Evolutionary conservation across 306 rosid species (phyloP).

Genomic region (Quercus suber): DNA sequence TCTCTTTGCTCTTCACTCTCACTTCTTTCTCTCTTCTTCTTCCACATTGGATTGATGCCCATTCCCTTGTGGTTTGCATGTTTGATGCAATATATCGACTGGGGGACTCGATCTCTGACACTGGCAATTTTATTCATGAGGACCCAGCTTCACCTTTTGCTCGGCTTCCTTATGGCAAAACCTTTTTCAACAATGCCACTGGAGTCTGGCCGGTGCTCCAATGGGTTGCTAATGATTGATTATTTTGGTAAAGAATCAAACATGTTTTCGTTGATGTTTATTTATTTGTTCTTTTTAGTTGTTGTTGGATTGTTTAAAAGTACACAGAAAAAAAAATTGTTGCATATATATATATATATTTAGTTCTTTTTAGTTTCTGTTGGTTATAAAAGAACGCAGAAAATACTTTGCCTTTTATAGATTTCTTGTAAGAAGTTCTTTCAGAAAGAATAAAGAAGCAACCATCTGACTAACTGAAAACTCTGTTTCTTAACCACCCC

Average conservation of each 20-base stretch:
- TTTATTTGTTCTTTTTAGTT: background rate
- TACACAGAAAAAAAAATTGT: too few relatives aligned
- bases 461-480: too few relatives aligned
- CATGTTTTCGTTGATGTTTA: background rate
- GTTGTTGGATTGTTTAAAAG: background rate
- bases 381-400: too few relatives aligned
- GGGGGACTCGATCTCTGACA: constrained; percentile 10
- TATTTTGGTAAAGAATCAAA: background rate
- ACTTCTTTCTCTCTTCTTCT: background rate
- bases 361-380: too few relatives aligned
- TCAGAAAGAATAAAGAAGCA: too few relatives aligned
- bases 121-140: constrained; percentile 1
- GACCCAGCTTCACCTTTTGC: constrained; percentile 1
- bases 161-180: constrained; percentile 6
- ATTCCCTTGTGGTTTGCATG: background rate
- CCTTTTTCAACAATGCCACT: constrained; percentile 4
- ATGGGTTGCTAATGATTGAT: constrained; percentile 13
- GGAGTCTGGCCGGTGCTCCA: constrained; percentile 2
- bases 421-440: too few relatives aligned
- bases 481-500: too few relatives aligned
- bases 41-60: background rate
- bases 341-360: too few relatives aligned
- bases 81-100: constrained; percentile 6
- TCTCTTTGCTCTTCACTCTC: background rate
- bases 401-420: too few relatives aligned